Percentiles rank a stretch among this genome's conserved stretches.
Evolutionary conservation across 129 eudicot genomes (phyloP).

Genomic region (Escallonia herrerae): DNA sequence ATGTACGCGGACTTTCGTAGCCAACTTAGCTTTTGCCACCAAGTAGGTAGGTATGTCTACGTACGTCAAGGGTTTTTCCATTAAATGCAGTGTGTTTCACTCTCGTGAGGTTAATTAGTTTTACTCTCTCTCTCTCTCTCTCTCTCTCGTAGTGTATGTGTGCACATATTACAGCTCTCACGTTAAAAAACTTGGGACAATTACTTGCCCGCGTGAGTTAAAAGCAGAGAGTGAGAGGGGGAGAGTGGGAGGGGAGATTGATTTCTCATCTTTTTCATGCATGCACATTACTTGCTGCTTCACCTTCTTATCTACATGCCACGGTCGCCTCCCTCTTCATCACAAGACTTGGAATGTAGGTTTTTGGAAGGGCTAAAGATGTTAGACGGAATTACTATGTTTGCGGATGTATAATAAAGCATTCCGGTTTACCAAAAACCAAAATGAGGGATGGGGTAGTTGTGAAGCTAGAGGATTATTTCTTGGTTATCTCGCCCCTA

Average conservation of each 20-base stretch:
- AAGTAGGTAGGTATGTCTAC: neutral
- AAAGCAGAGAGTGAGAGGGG: constrained; percentile 14
- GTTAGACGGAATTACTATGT: no score
- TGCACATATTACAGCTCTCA: constrained; percentile 26
- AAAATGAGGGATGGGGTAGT: no score
- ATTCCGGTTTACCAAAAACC: no score
- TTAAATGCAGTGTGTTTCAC: constrained; percentile 55
- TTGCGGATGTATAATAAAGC: no score
- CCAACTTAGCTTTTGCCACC: neutral
- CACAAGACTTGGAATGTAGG: no score
- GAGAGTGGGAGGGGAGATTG: constrained; percentile 16
- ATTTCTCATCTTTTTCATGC: constrained; percentile 41
- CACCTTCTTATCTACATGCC: constrained; percentile 32
- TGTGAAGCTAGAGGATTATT: no score
- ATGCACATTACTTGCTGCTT: constrained; percentile 34
- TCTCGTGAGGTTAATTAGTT: constrained; percentile 78
- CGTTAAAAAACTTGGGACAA: constrained; percentile 41
- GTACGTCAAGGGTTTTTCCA: constrained; percentile 22
- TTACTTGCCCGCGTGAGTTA: constrained; percentile 45
- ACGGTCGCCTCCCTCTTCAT: constrained; percentile 8
- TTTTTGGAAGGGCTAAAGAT: no score
- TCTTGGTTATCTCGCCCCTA: no score
- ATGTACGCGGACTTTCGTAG: neutral
- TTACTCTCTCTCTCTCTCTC: constrained; percentile 21
- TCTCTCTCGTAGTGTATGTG: constrained; percentile 12